phyloP scores from a whole-genome alignment of 768 basidiomycete genomes.

The Cystobasidiopsis lactophilus region DNA sequence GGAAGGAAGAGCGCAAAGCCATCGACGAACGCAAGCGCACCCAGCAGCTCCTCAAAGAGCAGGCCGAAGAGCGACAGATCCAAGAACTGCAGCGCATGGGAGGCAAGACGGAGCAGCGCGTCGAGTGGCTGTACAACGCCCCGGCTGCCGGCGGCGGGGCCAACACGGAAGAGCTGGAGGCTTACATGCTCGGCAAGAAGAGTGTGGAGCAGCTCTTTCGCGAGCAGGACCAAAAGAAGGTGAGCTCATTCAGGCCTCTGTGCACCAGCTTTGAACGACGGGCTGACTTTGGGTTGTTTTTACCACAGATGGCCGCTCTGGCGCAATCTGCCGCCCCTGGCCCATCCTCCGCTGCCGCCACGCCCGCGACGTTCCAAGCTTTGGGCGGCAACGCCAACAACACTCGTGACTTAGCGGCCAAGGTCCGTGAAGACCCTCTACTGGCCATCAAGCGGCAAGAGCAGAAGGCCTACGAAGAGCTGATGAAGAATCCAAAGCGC shows the following conservation, averaged over 20 bases:
- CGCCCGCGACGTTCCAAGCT: slow-evolving; percentile 10
- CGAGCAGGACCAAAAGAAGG: slow-evolving; percentile 74
- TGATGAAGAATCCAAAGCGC: slow-evolving; percentile 59
- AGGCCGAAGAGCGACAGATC: slow-evolving; percentile 87
- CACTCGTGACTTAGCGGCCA: slow-evolving; percentile 63
- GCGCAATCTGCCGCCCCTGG: neutral
- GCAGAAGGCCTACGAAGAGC: slow-evolving; percentile 63
- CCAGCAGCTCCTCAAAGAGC: slow-evolving; percentile 88
- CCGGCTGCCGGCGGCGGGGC: slow-evolving; percentile 72
- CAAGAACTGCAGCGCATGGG: slow-evolving; percentile 89
- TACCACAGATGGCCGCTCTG: neutral
- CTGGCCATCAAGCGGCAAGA: slow-evolving; percentile 98
- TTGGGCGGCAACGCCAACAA: slow-evolving; percentile 58
- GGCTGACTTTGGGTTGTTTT: neutral
- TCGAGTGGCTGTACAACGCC: slow-evolving; percentile 99
- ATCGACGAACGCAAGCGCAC: slow-evolving; percentile 97
- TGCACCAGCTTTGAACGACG: slow-evolving; percentile 23
- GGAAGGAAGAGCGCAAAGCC: slow-evolving; percentile 94
- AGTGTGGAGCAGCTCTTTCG: slow-evolving; percentile 87
- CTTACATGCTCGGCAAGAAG: slow-evolving; percentile 91
- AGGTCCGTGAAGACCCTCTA: slow-evolving; percentile 88
- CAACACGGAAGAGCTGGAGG: slow-evolving; percentile 79
- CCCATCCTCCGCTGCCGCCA: neutral
- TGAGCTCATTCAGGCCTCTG: slow-evolving; percentile 9
- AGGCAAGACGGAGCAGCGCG: slow-evolving; percentile 64